These are phyloP conservation scores for Coffea eugenioides DNA, from an alignment of 257 asterid species.

Conservation along the genomic window DNA sequence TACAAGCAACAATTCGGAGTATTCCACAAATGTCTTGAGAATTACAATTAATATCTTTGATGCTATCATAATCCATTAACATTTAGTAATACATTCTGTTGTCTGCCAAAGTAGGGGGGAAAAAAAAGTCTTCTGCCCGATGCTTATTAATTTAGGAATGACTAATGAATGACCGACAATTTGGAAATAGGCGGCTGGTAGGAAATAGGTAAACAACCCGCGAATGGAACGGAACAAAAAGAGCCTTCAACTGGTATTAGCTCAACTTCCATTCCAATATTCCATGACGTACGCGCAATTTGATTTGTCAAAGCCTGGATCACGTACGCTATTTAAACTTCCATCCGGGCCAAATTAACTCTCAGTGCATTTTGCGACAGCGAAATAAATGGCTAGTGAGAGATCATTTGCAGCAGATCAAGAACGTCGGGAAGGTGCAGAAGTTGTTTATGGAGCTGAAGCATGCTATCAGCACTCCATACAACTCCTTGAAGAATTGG, in stretches of 20 bases:
- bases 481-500: constrained; percentile 60
- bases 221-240: constrained; percentile 1
- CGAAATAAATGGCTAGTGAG: constrained; percentile 51
- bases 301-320: constrained; percentile 10
- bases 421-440: constrained; percentile 58
- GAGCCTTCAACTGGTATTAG: constrained; percentile 16
- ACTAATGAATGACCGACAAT: background rate
- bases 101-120: background rate
- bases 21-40: no score
- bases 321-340: constrained; percentile 32
- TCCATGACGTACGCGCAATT: constrained; percentile 32
- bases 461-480: constrained; percentile 58
- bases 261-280: constrained; percentile 41
- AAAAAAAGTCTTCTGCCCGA: background rate
- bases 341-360: background rate
- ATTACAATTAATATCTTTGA: no score
- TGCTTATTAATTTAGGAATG: background rate
- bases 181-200: background rate
- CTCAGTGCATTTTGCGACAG: background rate
- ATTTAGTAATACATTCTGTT: no score
- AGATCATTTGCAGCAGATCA: constrained; percentile 30
- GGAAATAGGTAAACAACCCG: constrained; percentile 29
- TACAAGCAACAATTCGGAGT: no score
- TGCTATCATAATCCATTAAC: no score
- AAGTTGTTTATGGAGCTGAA: constrained; percentile 59